Base-by-base conservation (phyloP, 2,329 filamentous ascomycete genomes). In the Fusarium sublunatum region DNA sequence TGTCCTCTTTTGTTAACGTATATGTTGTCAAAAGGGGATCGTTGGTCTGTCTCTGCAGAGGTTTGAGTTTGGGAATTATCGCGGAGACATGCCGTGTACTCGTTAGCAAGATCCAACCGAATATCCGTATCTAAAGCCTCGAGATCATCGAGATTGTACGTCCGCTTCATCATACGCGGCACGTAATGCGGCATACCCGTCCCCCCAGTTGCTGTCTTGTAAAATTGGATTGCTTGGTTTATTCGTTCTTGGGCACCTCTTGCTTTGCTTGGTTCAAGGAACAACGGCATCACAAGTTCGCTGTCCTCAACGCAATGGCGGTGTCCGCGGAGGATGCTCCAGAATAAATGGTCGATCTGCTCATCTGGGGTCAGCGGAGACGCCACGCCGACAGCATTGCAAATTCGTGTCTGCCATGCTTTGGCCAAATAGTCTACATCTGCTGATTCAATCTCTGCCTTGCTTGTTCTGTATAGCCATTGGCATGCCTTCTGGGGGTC, bases 151-250 rank as follows among this genome's bases (percentile, higher is more conserved):
- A 51, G 39, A 41, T 51, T 12, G n/a, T 42, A 51, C 12, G 39
- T 29, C 9, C 47, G 47, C 12, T 31, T 51, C 47, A 51, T 43
- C 47, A 51, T 51, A 11, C 47, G 47, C 8, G 47, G 31, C 1
- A 31, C 47, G 29, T 51, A 51, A 36, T 51, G 47, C 1, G 47
- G 47, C 47, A 51, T 51, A 1, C 47, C 47, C 7, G 47, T 51
- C 13, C 47, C 47, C 5, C 47, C 47, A 5, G 47, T 51, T 31
- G 35, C 9, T n/a, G 26, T 26, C 7, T 36, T 43, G 47, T 43
- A 35, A 2, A 35, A 6, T 11, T 15, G 22, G 7, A 36, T 15
- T 24, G 38, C 47, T 8, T 51, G 19, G 12, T n/a, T 12, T n/a
- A 51, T 51, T 9, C 29, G 38, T 3, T 24, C 25, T 24, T 29